Evolutionary conservation across 2,329 filamentous ascomycete genomes (phyloP), one percentile per base, ranked within the genome.

Genomic region (Colletotrichum endophyticum): DNA sequence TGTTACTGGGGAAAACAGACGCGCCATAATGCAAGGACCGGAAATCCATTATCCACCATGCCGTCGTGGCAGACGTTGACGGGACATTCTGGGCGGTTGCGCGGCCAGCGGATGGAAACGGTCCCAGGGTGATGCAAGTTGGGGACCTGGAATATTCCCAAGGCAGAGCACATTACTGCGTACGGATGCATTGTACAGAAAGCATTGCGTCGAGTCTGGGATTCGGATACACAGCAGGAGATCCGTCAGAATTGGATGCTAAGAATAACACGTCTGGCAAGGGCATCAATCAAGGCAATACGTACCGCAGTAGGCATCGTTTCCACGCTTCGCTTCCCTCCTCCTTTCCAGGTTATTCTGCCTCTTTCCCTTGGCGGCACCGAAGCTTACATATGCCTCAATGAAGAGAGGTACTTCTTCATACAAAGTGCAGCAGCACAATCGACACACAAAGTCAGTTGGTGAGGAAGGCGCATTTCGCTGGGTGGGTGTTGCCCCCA

Each of bases 41-140:
- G 34, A 66, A 53, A n/a, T n/a, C 39, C 39, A 44, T n/a, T 44
- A 44, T 53, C 49, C 67, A 62, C 67, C 2, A 8, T 59, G 25
- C 34, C 27, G 39, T 63, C 57, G 68, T 70, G 68, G 68, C 68
- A 70, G 68, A 30, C 68, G 68, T 70, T 70, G 68, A 70, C 36
- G 57, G 56, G 57, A 25, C 8, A 19, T 30, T 25, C 11, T 56
- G 39, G 57, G 39, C 39, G 62, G 57, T 76, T 76, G 74, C 74
- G 70, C 74, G 64, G 74, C 70, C 70, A 76, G 70, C 74, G 30
- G 57, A 16, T 73, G 22, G 15, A 62, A n/a, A 32, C 19, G 28
- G 13, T 19, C 36, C 57, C 63, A 34, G 74, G 74, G 59, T 76
- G 64, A 59, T 70, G 70, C 74, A 64, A 76, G 64, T 73, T 69